Evolutionary conservation across 139 green algal species (phyloP).

Genomic region (Volvox africanus): DNA sequence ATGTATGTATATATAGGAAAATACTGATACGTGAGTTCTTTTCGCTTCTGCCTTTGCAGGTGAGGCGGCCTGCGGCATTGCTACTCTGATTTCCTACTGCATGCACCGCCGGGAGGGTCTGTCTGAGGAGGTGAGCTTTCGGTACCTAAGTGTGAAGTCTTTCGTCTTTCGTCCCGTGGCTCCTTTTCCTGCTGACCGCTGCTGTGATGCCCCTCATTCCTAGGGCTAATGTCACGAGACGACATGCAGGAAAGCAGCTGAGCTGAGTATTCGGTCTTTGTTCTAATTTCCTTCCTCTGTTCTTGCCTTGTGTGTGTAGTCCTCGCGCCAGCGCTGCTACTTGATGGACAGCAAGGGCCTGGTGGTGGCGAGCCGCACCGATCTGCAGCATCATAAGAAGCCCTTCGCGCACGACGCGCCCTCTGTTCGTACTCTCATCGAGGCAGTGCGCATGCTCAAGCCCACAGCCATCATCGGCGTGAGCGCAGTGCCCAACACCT

Average conservation of each 20-base stretch:
- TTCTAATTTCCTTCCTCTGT: no score
- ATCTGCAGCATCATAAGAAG: conserved; percentile 83
- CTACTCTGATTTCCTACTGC: conserved; percentile 77
- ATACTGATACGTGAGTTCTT: no score
- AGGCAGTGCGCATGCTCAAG: conserved; percentile 58
- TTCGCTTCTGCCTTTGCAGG: conserved; percentile 47
- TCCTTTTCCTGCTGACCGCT: no score
- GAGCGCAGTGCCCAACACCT: conserved; percentile 63
- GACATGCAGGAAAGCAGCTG: not conserved
- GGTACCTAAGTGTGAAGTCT: no score
- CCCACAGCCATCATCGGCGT: conserved; percentile 79
- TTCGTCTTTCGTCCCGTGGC: no score
- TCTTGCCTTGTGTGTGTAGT: conserved; percentile 50
- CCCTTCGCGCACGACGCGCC: conserved; percentile 73
- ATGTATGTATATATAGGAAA: no score
- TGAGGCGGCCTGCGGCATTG: conserved; percentile 84
- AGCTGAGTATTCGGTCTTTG: no score
- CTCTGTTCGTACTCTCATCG: conserved; percentile 57
- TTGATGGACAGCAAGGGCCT: conserved; percentile 88
- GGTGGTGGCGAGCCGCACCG: conserved; percentile 66
- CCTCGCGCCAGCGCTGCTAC: conserved; percentile 71
- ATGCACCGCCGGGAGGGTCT: conserved; percentile 62
- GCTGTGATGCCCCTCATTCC: no score
- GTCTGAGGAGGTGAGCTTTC: conserved; percentile 37
- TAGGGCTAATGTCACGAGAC: not conserved